phyloP scores from a whole-genome alignment of 2,329 filamentous ascomycete species.

The Colletotrichum sp. region DNA sequence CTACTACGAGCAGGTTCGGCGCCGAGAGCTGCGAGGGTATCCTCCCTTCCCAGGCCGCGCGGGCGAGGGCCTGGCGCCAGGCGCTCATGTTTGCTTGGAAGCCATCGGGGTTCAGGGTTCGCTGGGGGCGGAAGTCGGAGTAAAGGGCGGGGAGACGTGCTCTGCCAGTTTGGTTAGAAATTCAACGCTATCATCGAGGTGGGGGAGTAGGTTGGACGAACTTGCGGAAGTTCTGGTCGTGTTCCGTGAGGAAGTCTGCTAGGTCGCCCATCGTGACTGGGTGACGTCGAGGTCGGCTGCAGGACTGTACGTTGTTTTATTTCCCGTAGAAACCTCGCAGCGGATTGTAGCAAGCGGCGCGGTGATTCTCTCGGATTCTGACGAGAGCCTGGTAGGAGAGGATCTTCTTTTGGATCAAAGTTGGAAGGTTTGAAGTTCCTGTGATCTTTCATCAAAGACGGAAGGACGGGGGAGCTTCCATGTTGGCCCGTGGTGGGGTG shows the following conservation, averaged over 20 bases:
- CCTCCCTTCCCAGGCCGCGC: constrained; percentile 67
- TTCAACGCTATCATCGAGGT: background rate
- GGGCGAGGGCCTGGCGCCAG: constrained; percentile 78
- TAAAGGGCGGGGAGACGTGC: constrained; percentile 84
- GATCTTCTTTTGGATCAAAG: background rate
- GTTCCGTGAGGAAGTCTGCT: constrained; percentile 66
- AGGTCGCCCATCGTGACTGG: constrained; percentile 65
- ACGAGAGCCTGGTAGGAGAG: background rate
- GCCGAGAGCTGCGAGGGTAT: constrained; percentile 45
- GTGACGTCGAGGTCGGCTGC: background rate
- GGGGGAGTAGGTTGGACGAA: constrained; percentile 30
- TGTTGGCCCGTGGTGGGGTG: background rate
- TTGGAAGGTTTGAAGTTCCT: background rate
- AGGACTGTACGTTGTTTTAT: fast-evolving
- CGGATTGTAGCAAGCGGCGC: fast-evolving
- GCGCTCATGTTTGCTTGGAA: constrained; percentile 80
- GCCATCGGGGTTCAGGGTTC: constrained; percentile 81
- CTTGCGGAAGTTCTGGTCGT: constrained; percentile 68
- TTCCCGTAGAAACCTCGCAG: background rate
- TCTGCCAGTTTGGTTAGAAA: constrained; percentile 46
- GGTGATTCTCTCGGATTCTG: background rate
- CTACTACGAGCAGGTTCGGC: constrained; percentile 55
- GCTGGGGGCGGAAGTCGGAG: constrained; percentile 81
- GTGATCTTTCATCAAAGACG: background rate
- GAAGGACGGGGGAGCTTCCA: background rate